These are phyloP conservation scores for Astragalus membranaceus DNA, from an alignment of 306 rosid species.

Conservation along the genomic window DNA sequence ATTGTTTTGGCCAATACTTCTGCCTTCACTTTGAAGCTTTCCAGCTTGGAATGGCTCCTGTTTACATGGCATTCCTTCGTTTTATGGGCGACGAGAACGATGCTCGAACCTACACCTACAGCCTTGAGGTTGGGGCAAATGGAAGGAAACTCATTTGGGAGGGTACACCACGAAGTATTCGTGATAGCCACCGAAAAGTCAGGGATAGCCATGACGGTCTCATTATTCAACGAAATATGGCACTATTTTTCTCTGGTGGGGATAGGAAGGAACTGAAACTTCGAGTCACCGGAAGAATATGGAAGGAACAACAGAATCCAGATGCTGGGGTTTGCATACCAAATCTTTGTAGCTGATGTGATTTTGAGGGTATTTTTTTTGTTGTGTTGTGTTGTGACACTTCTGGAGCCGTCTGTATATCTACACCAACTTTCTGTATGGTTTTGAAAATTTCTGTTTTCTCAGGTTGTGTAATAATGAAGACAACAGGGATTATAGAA, in stretches of 20 bases:
- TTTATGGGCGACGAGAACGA: conserved; percentile 78
- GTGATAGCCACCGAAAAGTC: conserved; percentile 79
- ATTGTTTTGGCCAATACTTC: conserved; percentile 73
- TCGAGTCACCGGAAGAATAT: conserved; percentile 73
- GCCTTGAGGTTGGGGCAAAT: conserved; percentile 74
- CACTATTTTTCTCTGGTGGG: conserved; percentile 71
- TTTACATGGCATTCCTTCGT: conserved; percentile 78
- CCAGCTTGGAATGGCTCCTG: conserved; percentile 84
- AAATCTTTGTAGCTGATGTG: conserved; percentile 55
- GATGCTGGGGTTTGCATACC: conserved; percentile 72
- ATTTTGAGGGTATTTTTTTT: conserved; percentile 10
- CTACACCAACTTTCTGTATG: not conserved
- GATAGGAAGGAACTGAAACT: conserved; percentile 82
- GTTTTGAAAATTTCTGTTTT: conserved; percentile 33
- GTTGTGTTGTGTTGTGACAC: conserved; percentile 22
- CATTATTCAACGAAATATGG: conserved; percentile 75
- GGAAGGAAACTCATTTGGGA: conserved; percentile 73
- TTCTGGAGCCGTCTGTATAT: conserved; percentile 19
- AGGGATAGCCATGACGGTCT: conserved; percentile 81
- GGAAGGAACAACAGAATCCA: conserved; percentile 75
- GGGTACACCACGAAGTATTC: conserved; percentile 70
- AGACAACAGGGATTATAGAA: not conserved
- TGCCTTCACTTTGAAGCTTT: conserved; percentile 54
- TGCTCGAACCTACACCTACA: conserved; percentile 65
- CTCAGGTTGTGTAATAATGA: conserved; percentile 36